Base-by-base conservation (phyloP, 257 asterid genomes). In the Scutellaria minor region DNA sequence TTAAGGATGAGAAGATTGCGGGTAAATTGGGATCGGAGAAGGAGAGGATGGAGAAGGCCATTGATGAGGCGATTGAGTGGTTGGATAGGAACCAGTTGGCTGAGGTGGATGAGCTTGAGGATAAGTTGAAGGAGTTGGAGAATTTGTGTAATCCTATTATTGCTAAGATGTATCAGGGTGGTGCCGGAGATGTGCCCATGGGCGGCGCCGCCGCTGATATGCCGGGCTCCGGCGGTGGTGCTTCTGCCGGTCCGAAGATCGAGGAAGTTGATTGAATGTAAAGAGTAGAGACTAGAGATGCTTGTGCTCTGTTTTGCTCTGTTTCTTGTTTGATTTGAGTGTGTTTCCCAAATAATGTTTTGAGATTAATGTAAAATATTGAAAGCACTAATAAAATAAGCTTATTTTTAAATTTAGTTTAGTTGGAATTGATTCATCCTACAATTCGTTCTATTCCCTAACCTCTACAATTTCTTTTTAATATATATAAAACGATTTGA, bases 21-120 rank as follows among this genome's bases (percentile, higher is more conserved):
- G 79, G 75, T 42, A 81, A 85, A 64, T 55, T 87, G 67, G 80
- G 69, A 18, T 66, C 80, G 0, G 93, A 87, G 44, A 85, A 83
- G 85, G 64, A 54, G 66, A 85, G 63, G 80, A 83, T 87, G 8
- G 86, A 87, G 71, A 85, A 83, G 87, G 87, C 85, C 0, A 35
- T 85, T 4, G 85, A 85, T 1, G 87, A 81, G 78, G 70, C 83
- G 0, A 39, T 85, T 8, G 82, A 81, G 37, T 87, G 88, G 93
- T 40, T 87, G 80, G 93, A 85, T 8, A 15, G 88, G 71, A 87
- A 87, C 41, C 92, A 85, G 75, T 35, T 87, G 79, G 88, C 88
- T 44, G 92, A 87, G 59, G 92, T 85, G 41, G 87, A 87, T 75
- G 88, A 87, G 56, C 65, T 84, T 68, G 90, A 87, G 61, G 92